Evolutionary conservation across 1,284 basidiomycete species (phyloP), one percentile per base, ranked within the genome.

Genomic region (Cyathus pygmaeus): DNA sequence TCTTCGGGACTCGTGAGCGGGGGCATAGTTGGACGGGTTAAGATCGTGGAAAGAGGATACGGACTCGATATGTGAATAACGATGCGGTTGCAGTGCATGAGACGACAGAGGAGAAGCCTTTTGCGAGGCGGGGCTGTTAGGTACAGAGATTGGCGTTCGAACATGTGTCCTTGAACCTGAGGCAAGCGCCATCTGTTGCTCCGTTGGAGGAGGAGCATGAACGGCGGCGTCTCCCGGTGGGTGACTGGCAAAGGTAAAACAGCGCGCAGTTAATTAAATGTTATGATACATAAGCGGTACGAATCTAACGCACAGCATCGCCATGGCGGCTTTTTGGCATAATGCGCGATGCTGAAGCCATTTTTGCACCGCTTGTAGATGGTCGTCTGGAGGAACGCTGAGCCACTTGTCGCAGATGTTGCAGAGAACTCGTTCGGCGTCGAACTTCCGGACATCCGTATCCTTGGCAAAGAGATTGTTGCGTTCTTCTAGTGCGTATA

Each of bases 321-420:
- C 29, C 29, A 63, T 30, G 3, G 65, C 52, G 42, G 64, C 65
- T 62, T 82, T 81, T 41, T 81, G 79, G 68, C 87, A 88, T 7
- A 73, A 70, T 1, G 78, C 78, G 49, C 85, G 81, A 65, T 89
- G 87, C 9, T 80, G 75, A 10, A 85, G 67, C 87, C 87, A 88
- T 33, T 75, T 79, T 64, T 86, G 83, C 5, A 88, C 81, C 0
- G 86, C 86, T 29, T 77, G 76, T 56, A 80, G 73, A 61, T 88
- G 85, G 68, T 88, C 86, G 47, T 85, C 82, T 2, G 83, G 72
- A 23, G 81, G 83, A 42, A 90, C 76, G 15, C 77, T 62, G 26
- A 92, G 72, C 91, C 90, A 92, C 15, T 79, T 78, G 63, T 90
- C 89, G 72, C 91, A 92, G 49, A 83, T 78, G 59, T 85, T 86